Percentiles rank a stretch among this genome's conserved stretches.
phyloP scores from a whole-genome alignment of 768 basidiomycete species.

The Gloeopeniophorella convolvens region DNA sequence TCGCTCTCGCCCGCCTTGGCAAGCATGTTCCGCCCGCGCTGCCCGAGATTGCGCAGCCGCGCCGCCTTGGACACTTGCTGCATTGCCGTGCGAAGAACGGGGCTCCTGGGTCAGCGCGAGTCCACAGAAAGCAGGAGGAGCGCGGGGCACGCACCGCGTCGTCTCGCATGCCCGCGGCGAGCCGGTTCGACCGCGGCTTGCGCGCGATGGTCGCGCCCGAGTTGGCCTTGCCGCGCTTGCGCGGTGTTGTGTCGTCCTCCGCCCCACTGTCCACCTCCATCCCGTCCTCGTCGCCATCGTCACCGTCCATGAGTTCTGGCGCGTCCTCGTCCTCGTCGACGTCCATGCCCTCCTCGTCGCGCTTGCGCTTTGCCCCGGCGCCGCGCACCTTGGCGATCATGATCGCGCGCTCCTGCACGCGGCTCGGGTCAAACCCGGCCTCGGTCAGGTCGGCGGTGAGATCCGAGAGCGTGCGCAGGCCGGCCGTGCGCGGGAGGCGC shows the following conservation, averaged over 20 bases:
- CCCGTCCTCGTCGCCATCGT: conserved; percentile 29
- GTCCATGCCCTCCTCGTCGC: conserved; percentile 37
- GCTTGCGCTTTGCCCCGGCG: conserved; percentile 63
- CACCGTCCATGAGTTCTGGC: conserved; percentile 40
- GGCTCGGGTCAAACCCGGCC: conserved; percentile 84
- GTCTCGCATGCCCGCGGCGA: conserved; percentile 74
- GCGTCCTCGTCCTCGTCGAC: conserved; percentile 31
- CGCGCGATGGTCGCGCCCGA: conserved; percentile 47
- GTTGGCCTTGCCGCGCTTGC: conserved; percentile 58
- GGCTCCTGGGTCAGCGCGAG: background rate
- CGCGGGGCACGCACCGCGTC: conserved; percentile 44
- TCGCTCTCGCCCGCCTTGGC: conserved; percentile 92
- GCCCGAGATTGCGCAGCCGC: conserved; percentile 79
- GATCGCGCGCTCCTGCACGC: conserved; percentile 83
- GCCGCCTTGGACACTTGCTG: conserved; percentile 78
- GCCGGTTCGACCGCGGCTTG: conserved; percentile 65
- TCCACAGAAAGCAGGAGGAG: background rate
- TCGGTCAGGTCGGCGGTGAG: conserved; percentile 77
- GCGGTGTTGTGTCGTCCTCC: conserved; percentile 37
- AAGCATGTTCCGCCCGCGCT: conserved; percentile 78
- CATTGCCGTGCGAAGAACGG: conserved; percentile 14
- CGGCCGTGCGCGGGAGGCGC: conserved; percentile 69
- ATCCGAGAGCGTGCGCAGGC: conserved; percentile 62
- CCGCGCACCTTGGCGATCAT: conserved; percentile 69
- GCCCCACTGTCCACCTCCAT: conserved; percentile 40